These are phyloP conservation scores for Saccharum officinarum DNA, from an alignment of 176 grass and related monocot species.

Conservation along the genomic window DNA sequence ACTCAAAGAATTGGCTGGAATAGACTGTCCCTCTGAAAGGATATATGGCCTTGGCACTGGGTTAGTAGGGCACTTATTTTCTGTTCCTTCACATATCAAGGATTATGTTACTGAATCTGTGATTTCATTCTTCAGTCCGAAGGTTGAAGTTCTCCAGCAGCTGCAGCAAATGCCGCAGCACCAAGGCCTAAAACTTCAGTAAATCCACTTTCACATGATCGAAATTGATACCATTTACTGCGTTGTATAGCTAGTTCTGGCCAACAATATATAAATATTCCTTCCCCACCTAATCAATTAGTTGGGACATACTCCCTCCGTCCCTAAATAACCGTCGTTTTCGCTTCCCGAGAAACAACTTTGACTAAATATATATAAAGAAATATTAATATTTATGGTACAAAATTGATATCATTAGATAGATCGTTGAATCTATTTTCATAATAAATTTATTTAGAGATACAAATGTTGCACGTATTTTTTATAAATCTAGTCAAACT, in stretches of 20 bases:
- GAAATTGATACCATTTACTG: not conserved
- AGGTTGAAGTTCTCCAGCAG: constrained; percentile 80
- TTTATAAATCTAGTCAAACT: no score
- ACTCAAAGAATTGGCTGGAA: constrained; percentile 75
- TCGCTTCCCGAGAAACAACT: no score
- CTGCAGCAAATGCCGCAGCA: constrained; percentile 77
- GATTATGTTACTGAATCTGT: constrained; percentile 21
- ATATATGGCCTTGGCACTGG: constrained; percentile 95
- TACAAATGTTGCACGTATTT: no score
- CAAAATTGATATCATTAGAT: no score
- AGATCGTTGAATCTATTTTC: no score
- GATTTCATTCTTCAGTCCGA: constrained; percentile 62
- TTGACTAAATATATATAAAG: no score
- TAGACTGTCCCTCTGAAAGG: constrained; percentile 72
- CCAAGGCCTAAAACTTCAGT: constrained; percentile 72
- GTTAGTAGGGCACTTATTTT: constrained; percentile 42
- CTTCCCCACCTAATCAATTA: not conserved
- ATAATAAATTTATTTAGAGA: no score
- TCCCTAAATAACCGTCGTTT: no score
- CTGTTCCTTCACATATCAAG: not conserved
- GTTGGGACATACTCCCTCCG: not conserved
- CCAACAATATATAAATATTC: not conserved
- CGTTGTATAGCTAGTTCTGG: not conserved
- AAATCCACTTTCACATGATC: constrained; percentile 24
- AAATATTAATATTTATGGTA: no score